Evolutionary conservation across 805 yeast genomes (phyloP).

Genomic region (Millerozyma miso): DNA sequence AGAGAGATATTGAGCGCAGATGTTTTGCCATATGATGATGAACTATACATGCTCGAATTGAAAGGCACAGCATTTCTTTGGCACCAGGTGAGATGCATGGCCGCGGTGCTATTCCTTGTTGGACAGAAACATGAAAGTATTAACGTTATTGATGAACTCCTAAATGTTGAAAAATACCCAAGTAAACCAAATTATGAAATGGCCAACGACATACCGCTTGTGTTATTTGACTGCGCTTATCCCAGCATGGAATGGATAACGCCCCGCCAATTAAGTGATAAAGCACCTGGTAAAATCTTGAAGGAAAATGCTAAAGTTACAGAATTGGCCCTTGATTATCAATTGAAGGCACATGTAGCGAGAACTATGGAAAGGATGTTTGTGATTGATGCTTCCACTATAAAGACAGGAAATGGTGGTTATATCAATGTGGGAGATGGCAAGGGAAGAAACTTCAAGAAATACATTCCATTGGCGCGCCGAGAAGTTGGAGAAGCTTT

Average conservation of each 20-base stretch:
- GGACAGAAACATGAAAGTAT: constrained; percentile 76
- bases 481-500: constrained; percentile 60
- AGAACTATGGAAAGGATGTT: constrained; percentile 42
- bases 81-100: constrained; percentile 98
- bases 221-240: constrained; percentile 80
- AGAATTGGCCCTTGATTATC: constrained; percentile 53
- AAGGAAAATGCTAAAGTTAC: constrained; percentile 42
- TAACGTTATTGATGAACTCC: constrained; percentile 49
- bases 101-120: constrained; percentile 72
- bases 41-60: constrained; percentile 66
- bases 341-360: constrained; percentile 52
- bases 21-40: constrained; percentile 40
- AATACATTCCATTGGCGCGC: constrained; percentile 53
- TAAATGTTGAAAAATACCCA: constrained; percentile 56
- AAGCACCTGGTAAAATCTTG: constrained; percentile 25
- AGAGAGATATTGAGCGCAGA: constrained; percentile 56
- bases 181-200: constrained; percentile 77
- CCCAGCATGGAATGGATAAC: constrained; percentile 66
- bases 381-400: constrained; percentile 14
- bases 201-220: constrained; percentile 87
- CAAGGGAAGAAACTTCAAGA: constrained; percentile 51
- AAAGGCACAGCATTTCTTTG: constrained; percentile 89
- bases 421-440: constrained; percentile 75
- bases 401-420: constrained; percentile 14
- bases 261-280: constrained; percentile 19